Evolutionary conservation across 139 green algal species (phyloP), one percentile per base, ranked within the genome.

Genomic region (Pleodorina starrii): DNA sequence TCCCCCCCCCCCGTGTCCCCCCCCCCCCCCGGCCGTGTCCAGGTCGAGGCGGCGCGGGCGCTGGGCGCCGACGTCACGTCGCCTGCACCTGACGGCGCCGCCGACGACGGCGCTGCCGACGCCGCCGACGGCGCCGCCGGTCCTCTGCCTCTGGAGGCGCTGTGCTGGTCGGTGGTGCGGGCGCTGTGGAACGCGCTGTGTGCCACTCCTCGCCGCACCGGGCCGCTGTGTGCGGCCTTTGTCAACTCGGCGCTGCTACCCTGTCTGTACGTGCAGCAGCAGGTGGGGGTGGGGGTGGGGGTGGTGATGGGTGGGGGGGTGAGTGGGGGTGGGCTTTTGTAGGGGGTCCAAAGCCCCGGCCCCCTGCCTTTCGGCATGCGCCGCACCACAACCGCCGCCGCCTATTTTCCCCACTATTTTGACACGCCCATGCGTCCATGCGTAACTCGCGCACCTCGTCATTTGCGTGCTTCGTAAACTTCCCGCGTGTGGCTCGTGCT

Each of bases 241-340:
- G 89, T 95, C 21, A 90, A 91, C 73, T 88, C 90, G 9, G 86
- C 87, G 40, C 88, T 95, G 38, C 71, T 91, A 51, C 92, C 93
- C 3, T 19, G 84, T 43, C 92, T 96, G 35, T 95, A 92, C 46
- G 40, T 84, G 79, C 19, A 51, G 48, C 19, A 51, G 48, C 36
- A 89, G 84, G 84, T 83, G 35, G 6, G 69, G 35, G 25, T 43
- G 42, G 81, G 29, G 19, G 21, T 4, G 73, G 5, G 14, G 44
- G 5, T 66, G 5, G 5, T 66, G 7, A 66, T 32, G n/a, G n/a
- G n/a, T 57, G 48, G 48, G 10, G 11, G 48, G 48, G 48, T 57
- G 10, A 12, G 10, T 12, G 48, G 48, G 12, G 48, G 10, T 57
- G 48, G 48, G 48, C 48, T 10, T 57, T 10, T 57, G 48, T 57